Base-by-base conservation (phyloP, 805 yeast genomes). In the Huiozyma naganishii region DNA sequence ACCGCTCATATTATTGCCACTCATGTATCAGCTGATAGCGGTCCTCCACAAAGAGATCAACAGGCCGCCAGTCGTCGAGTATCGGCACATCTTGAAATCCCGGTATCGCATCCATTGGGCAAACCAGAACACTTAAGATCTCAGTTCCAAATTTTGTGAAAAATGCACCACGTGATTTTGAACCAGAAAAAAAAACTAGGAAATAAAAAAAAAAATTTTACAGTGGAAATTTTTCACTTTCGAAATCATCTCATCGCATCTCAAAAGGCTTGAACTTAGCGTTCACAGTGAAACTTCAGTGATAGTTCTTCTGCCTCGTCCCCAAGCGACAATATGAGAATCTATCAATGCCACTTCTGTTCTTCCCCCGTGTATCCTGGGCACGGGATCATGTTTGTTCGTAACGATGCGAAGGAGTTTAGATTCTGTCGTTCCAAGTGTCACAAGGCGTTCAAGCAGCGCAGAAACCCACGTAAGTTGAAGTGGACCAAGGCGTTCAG, bases 401-500 rank as follows among this genome's bases (percentile, higher is more conserved):
- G 98, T 69, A 92, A 92, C 65, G 98, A 92, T 61, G 95, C 97
- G 52, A 92, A 92, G 64, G 97, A 88, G 68, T 92, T 92, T 66
- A 75, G 95, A 58, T 92, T 92, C 71, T 92, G 98, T 59, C 86
- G 97, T 64, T 88, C 97, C 48, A 92, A 92, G 65, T 92, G 98
- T 71, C 98, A 92, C 70, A 87, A 89, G 65, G 83, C 88, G 44
- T 92, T 92, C 79, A 92, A 92, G 66, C 94, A 88, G 72, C 88
- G 95, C 74, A 82, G 98, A 69, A 92, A 92, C 72, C 98, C 98
- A 56, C 82, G 98, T 71, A 92, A 92, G 68, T 79, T 89, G 68
- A 84, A 77, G 69, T 92, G 98, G 98, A 92, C 98, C 45, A 92
- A 92, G 67, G 97, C 98, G 1, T 92, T 92, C 76, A 80, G 98